Percentiles rank a stretch among this genome's conserved stretches.
These are phyloP conservation scores for Podila epigama DNA, from an alignment of 192 early-diverging fungal genomes.

Conservation along the genomic window DNA sequence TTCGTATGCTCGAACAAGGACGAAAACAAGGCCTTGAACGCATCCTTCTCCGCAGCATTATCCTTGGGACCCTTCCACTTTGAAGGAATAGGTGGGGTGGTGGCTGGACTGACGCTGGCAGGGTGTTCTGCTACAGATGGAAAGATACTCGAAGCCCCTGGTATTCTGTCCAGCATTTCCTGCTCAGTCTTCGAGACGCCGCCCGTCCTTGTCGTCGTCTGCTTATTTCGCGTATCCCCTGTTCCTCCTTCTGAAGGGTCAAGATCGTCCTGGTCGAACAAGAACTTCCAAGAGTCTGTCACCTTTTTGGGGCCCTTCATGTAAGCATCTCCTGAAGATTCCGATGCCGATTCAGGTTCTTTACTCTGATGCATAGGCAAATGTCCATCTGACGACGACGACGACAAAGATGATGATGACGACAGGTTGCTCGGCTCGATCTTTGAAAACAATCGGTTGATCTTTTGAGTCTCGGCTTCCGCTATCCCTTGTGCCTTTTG, in stretches of 20 bases:
- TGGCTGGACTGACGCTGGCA: neutral
- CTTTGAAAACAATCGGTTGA: constrained; percentile 29
- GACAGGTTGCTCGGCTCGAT: constrained; percentile 2
- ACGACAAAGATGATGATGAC: neutral
- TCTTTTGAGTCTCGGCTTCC: constrained; percentile 7
- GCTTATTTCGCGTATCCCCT: neutral
- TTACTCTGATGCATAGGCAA: too few relatives aligned
- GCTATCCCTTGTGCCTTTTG: constrained; percentile 4
- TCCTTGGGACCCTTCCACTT: constrained; percentile 40
- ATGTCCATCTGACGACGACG: neutral
- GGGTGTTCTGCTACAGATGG: constrained; percentile 23
- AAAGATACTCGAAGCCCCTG: constrained; percentile 25
- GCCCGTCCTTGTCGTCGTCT: too few relatives aligned
- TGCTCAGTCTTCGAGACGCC: neutral
- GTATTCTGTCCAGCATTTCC: constrained; percentile 37
- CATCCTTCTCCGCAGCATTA: constrained; percentile 25
- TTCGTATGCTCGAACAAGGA: constrained; percentile 39
- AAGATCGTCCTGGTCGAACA: constrained; percentile 46
- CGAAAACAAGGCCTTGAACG: constrained; percentile 40
- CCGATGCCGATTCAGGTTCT: too few relatives aligned
- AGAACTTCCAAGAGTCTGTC: constrained; percentile 36
- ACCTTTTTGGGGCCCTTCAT: neutral
- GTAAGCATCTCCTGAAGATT: too few relatives aligned
- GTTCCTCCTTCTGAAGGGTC: neutral
- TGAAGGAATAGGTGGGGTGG: neutral